These are phyloP conservation scores for Ambrosia artemisiifolia DNA, from an alignment of 129 eudicot genomes.

Conservation along the genomic window DNA sequence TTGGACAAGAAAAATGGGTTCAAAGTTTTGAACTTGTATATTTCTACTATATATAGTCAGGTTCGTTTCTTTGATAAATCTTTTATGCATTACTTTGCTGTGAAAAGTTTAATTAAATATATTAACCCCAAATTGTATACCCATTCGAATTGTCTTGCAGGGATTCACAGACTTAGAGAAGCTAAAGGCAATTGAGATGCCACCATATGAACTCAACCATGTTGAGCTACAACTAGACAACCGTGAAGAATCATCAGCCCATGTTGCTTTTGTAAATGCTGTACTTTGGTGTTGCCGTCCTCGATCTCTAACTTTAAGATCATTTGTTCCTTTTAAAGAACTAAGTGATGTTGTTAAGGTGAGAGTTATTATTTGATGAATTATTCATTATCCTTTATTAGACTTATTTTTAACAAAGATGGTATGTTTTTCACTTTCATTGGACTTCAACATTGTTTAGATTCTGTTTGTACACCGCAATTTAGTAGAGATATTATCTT, in stretches of 20 bases:
- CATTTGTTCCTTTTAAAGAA: background rate
- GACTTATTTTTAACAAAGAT: background rate
- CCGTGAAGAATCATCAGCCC: background rate
- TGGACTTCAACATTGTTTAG: background rate
- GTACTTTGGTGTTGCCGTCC: slow-evolving; percentile 15
- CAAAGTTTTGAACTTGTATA: background rate
- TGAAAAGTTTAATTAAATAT: background rate
- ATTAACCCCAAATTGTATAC: background rate
- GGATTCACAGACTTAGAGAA: background rate
- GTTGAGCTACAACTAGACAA: background rate
- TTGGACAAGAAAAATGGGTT: background rate
- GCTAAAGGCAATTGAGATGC: background rate
- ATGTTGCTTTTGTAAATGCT: background rate
- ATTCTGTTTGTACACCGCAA: background rate
- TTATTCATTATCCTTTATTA: background rate
- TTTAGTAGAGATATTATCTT: background rate
- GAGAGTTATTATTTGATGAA: background rate
- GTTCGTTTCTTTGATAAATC: background rate
- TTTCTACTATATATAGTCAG: background rate
- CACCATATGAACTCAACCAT: background rate
- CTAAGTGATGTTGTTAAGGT: background rate
- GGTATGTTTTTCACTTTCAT: background rate
- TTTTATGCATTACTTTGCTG: background rate
- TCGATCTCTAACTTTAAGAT: slow-evolving; percentile 2
- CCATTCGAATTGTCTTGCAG: background rate